phyloP scores from a whole-genome alignment of 768 basidiomycete genomes.

The Amanita fuliginea region DNA sequence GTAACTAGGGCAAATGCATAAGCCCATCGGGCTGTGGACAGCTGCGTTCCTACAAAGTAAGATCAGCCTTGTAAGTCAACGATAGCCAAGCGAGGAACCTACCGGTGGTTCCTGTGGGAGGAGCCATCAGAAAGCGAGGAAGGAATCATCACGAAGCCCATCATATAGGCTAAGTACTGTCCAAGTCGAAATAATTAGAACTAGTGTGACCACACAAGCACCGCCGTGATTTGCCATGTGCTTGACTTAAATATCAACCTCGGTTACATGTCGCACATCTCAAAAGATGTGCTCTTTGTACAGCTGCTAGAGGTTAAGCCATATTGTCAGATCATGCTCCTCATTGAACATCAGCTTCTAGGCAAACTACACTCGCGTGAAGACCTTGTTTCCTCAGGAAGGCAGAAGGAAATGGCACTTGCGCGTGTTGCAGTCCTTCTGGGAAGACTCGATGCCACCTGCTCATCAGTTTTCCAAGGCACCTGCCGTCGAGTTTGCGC shows the following conservation, averaged over 20 bases:
- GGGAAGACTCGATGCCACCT: conserved; percentile 17
- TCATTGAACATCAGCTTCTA: conserved; percentile 10
- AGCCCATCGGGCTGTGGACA: conserved; percentile 34
- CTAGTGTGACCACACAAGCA: too few species aligned
- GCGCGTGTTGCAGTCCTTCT: conserved; percentile 38
- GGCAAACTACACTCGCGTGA: conserved; percentile 32
- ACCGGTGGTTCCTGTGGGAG: conserved; percentile 2
- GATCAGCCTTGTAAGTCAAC: neutral
- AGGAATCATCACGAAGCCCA: neutral
- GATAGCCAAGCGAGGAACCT: neutral
- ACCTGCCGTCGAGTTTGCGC: conserved; percentile 9
- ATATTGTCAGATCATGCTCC: conserved; percentile 1
- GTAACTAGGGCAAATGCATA: conserved; percentile 63
- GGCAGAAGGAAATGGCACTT: conserved; percentile 49
- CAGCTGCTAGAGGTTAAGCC: conserved; percentile 1
- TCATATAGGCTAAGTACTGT: conserved; percentile 1
- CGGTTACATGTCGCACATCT: neutral
- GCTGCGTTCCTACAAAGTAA: conserved; percentile 23
- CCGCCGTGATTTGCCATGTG: too few species aligned
- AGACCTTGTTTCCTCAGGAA: conserved; percentile 34
- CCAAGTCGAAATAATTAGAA: too few species aligned
- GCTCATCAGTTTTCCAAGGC: neutral
- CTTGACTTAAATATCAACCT: too few species aligned
- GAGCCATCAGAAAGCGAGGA: neutral
- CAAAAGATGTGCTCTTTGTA: conserved; percentile 1